Evolutionary conservation across 148 eudicot genomes (phyloP), one percentile per base, ranked within the genome.

Genomic region (Vaccinium myrtillus): DNA sequence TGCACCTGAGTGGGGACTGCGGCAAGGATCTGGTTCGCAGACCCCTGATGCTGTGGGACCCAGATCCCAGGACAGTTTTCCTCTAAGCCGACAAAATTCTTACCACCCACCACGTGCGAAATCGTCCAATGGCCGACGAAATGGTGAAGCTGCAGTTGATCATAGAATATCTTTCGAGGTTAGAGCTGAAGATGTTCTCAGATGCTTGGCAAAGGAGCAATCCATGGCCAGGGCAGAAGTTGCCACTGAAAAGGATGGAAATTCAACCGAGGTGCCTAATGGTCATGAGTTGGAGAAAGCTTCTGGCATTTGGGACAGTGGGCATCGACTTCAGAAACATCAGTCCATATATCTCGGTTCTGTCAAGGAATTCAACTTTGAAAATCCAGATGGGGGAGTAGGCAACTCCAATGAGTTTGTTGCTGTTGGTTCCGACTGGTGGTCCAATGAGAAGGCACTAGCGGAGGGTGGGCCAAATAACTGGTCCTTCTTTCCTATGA

Each of bases 401-500:
- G 82, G 46, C 46, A 0, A 87, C 75, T 81, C 93, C 8, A 89
- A 90, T 59, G 88, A 88, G 55, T 88, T 88, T 43, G 79, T 75
- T 81, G 74, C 82, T 81, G 83, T 90, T 69, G 91, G 87, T 77
- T 90, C 99, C 15, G 86, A 93, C 81, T 95, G 95, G 98, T 96
- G 99, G 99, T 90, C 92, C 11, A 93, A 92, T 79, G 98, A 94
- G 86, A 93, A 93, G 59, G 92, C 90, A 39, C 36, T 86, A 6
- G 92, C 91, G 84, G 95, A 91, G 32, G 91, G 78, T 13, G 93
- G 79, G 15, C 63, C 90, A 39, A 32, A 93, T 88, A 91, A 93
- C 86, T 96, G 98, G 98, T 88, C 96, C n/a, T 95, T 95, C 89
- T 95, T 93, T 80, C 98, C 98, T 1, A 88, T 91, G 91, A 87